phyloP scores from a whole-genome alignment of 75 land plant species.

The Larix kaempferi region DNA sequence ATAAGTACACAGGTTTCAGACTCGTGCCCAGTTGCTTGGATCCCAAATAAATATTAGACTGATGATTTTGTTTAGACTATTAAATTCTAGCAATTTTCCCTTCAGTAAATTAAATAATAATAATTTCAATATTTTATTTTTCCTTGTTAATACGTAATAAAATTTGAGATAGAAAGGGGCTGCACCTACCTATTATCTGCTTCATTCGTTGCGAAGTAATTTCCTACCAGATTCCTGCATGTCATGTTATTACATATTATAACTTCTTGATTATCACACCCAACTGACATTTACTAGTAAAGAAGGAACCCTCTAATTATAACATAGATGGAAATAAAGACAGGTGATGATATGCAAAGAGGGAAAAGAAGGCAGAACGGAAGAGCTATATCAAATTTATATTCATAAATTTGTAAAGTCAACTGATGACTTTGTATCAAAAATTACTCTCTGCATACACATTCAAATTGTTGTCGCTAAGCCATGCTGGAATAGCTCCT shows the following conservation, averaged over 20 bases:
- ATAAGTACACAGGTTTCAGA: not conserved
- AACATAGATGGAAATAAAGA: too few species aligned
- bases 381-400: too few species aligned
- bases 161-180: not conserved
- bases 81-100: not conserved
- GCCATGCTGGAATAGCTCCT: too few species aligned
- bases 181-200: not conserved
- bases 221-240: conserved; percentile 8
- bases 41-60: not conserved
- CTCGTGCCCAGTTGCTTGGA: not conserved
- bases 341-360: too few species aligned
- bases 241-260: not conserved
- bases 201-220: conserved; percentile 2
- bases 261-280: too few species aligned
- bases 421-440: too few species aligned
- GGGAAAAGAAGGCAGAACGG: too few species aligned
- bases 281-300: too few species aligned
- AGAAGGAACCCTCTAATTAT: too few species aligned
- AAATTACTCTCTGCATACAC: too few species aligned
- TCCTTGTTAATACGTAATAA: not conserved
- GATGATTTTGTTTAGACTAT: not conserved
- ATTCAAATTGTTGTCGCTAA: too few species aligned
- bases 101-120: not conserved
- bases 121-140: not conserved
- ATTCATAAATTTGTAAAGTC: too few species aligned